phyloP scores from a whole-genome alignment of 2,329 filamentous ascomycete genomes.

The Aspergillus ochraceus region DNA sequence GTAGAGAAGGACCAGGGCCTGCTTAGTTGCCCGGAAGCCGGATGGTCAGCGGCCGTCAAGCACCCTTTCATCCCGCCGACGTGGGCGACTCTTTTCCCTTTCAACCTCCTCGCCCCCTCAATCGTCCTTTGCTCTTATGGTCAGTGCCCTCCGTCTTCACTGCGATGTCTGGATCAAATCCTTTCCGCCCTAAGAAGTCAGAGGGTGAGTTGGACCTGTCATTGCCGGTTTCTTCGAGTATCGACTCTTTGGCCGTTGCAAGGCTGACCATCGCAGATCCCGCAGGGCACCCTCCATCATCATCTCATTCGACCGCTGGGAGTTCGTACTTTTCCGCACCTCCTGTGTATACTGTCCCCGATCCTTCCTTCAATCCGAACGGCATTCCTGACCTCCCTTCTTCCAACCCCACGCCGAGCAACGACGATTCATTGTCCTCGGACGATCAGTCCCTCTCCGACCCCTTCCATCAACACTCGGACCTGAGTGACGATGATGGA shows the following conservation, averaged over 20 bases:
- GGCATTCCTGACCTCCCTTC: conserved; percentile 22
- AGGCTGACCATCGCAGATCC: conserved; percentile 16
- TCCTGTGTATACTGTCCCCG: conserved; percentile 14
- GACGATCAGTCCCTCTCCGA: conserved; percentile 36
- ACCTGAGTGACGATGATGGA: conserved; percentile 26
- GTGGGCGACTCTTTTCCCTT: conserved; percentile 15
- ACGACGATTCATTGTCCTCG: conserved; percentile 30
- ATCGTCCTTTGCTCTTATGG: conserved; percentile 30
- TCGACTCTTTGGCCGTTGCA: not conserved
- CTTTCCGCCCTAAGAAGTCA: conserved; percentile 49
- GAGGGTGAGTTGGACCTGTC: conserved; percentile 30
- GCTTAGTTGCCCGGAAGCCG: conserved; percentile 10
- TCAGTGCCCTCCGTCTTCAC: conserved; percentile 25
- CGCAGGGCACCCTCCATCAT: conserved; percentile 9
- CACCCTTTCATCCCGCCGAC: conserved; percentile 2
- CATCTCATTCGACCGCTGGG: conserved; percentile 3
- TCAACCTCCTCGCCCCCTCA: conserved; percentile 9
- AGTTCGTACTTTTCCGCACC: conserved; percentile 7
- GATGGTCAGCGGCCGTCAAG: not conserved
- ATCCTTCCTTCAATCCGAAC: conserved; percentile 19
- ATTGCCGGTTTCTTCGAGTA: conserved; percentile 10
- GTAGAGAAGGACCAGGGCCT: too few species aligned
- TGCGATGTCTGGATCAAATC: conserved; percentile 52
- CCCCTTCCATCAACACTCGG: conserved; percentile 39
- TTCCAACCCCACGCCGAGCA: conserved; percentile 22